phyloP scores from a whole-genome alignment of 306 rosid species.

The Dryas octopetala region DNA sequence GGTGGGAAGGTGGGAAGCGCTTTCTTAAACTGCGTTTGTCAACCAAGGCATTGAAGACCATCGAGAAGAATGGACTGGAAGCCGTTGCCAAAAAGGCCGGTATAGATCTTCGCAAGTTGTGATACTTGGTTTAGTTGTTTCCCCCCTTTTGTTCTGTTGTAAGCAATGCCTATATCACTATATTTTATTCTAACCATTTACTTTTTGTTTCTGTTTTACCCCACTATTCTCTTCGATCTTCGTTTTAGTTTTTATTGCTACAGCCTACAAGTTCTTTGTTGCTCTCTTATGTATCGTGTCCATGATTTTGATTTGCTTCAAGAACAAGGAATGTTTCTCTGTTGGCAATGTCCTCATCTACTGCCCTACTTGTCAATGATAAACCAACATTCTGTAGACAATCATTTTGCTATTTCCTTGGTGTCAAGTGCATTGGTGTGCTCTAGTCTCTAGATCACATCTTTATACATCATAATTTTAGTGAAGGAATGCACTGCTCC shows the following conservation, averaged over 20 bases:
- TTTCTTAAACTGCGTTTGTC: conserved; percentile 82
- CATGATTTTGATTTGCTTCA: neutral
- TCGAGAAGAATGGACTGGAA: conserved; percentile 93
- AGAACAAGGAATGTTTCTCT: neutral
- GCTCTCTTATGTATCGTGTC: neutral
- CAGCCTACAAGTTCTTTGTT: neutral
- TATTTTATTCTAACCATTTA: neutral
- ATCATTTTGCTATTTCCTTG: neutral
- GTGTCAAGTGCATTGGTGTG: neutral
- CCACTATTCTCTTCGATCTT: neutral
- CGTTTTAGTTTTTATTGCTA: neutral
- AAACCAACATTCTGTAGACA: neutral
- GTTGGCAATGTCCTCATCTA: neutral
- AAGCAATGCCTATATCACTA: conserved; percentile 15
- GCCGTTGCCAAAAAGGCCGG: conserved; percentile 98
- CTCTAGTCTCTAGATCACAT: neutral
- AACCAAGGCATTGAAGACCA: conserved; percentile 89
- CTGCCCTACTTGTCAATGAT: neutral
- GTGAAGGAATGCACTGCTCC: neutral
- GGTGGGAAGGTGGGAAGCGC: conserved; percentile 99
- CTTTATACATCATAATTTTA: neutral
- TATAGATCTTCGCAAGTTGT: conserved; percentile 77
- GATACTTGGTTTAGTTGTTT: conserved; percentile 22
- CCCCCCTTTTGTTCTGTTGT: conserved; percentile 8
- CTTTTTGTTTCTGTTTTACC: neutral